These are phyloP conservation scores for Salix arbutifolia DNA, from an alignment of 345 rosid species.

Conservation along the genomic window DNA sequence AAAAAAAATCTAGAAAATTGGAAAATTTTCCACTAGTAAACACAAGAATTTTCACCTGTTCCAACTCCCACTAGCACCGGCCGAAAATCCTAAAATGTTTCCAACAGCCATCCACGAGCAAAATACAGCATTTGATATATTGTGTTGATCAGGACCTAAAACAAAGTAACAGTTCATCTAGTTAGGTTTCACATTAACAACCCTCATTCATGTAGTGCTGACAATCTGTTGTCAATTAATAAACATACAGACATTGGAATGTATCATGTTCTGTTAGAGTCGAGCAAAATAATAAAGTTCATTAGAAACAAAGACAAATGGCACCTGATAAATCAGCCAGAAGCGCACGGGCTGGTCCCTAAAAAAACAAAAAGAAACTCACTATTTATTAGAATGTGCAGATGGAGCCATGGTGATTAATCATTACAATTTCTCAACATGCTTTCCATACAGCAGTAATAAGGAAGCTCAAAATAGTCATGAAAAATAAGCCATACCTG, in stretches of 20 bases:
- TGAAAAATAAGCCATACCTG: constrained; percentile 47
- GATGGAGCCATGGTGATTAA: neutral
- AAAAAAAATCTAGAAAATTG: too few species aligned
- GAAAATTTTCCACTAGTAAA: too few species aligned
- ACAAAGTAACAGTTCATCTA: constrained; percentile 12
- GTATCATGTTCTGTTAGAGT: neutral
- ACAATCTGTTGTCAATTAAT: neutral
- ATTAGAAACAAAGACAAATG: neutral
- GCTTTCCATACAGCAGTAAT: neutral
- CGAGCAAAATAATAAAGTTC: neutral
- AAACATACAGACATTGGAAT: neutral
- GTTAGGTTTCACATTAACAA: constrained; percentile 7
- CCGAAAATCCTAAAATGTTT: constrained; percentile 91
- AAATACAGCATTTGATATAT: constrained; percentile 88
- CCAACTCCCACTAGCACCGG: constrained; percentile 94
- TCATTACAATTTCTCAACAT: neutral
- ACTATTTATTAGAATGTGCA: constrained; percentile 11
- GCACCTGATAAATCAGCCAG: constrained; percentile 86
- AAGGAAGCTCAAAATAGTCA: neutral
- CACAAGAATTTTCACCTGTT: constrained; percentile 49
- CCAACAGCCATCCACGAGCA: constrained; percentile 99
- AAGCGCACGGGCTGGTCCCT: constrained; percentile 99
- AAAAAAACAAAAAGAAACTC: constrained; percentile 16
- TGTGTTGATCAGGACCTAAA: constrained; percentile 89
- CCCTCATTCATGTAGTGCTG: neutral